These are phyloP conservation scores for Alternaria metachromatica DNA, from an alignment of 2,329 filamentous ascomycete genomes.

Conservation along the genomic window DNA sequence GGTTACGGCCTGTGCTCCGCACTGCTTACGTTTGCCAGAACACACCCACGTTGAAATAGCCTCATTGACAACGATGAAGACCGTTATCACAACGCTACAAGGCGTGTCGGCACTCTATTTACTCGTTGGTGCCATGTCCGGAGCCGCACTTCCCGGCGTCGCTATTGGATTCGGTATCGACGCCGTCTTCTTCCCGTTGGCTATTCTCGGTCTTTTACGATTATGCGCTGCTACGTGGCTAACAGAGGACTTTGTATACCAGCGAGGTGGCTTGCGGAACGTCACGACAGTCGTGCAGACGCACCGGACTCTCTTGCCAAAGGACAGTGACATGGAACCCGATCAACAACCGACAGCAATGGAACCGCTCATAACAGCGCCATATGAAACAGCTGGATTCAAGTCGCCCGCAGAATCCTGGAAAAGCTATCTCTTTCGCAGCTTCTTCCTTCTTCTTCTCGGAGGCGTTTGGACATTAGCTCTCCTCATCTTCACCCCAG, in stretches of 20 bases:
- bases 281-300: neutral
- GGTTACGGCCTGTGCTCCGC: neutral
- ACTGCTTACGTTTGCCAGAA: slow-evolving; percentile 8
- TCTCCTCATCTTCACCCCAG: neutral
- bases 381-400: neutral
- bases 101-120: slow-evolving; percentile 18
- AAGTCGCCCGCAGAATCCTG: neutral
- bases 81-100: slow-evolving; percentile 21
- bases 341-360: neutral
- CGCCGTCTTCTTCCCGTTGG: slow-evolving; percentile 16
- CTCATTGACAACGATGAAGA: slow-evolving; percentile 21
- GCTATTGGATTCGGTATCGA: neutral
- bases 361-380: neutral
- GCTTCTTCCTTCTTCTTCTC: neutral
- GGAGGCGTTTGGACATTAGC: neutral
- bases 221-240: slow-evolving; percentile 22
- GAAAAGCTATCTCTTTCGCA: neutral
- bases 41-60: slow-evolving; percentile 6
- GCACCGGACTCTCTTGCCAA: neutral
- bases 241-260: slow-evolving; percentile 20
- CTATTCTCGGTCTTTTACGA: slow-evolving; percentile 18
- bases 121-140: neutral
- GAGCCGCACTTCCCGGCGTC: neutral
- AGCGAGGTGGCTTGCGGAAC: neutral
- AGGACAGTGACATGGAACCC: neutral